These are phyloP conservation scores for Annulohypoxylon stygium DNA, from an alignment of 495 filamentous ascomycete genomes.

Conservation along the genomic window DNA sequence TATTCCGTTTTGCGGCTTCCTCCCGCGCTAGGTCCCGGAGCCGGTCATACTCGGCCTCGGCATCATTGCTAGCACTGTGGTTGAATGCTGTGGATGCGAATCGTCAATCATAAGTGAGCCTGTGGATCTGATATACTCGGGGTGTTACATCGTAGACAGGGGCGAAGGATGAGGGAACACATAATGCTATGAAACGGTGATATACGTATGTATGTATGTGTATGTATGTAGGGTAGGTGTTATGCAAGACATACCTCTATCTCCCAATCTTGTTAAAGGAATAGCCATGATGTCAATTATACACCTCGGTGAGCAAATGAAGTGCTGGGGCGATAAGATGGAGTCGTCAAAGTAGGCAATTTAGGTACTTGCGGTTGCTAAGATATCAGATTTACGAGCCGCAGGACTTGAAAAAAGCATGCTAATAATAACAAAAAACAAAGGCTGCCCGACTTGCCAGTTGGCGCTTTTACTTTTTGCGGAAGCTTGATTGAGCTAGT, in stretches of 20 bases:
- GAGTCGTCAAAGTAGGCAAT: background rate
- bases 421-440: conserved; percentile 5
- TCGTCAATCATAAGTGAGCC: conserved; percentile 22
- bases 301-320: conserved; percentile 10
- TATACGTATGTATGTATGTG: conserved; percentile 19
- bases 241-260: conserved; percentile 61
- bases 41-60: conserved; percentile 92
- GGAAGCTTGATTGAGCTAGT: conserved; percentile 29
- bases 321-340: background rate
- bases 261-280: conserved; percentile 74
- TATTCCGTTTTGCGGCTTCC: conserved; percentile 79
- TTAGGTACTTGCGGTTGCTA: conserved; percentile 24
- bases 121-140: conserved; percentile 11
- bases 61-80: conserved; percentile 72
- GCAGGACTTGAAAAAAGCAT: conserved; percentile 10
- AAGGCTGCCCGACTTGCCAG: conserved; percentile 1
- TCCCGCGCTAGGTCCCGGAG: conserved; percentile 84
- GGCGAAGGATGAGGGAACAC: conserved; percentile 8
- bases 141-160: conserved; percentile 29
- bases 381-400: conserved; percentile 13
- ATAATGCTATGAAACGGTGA: conserved; percentile 25
- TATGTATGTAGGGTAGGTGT: conserved; percentile 7
- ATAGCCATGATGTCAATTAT: conserved; percentile 66
- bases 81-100: conserved; percentile 77
- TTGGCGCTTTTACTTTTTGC: conserved; percentile 28